Evolutionary conservation across 129 eudicot species (phyloP).

Genomic region (Tanacetum coccineum): DNA sequence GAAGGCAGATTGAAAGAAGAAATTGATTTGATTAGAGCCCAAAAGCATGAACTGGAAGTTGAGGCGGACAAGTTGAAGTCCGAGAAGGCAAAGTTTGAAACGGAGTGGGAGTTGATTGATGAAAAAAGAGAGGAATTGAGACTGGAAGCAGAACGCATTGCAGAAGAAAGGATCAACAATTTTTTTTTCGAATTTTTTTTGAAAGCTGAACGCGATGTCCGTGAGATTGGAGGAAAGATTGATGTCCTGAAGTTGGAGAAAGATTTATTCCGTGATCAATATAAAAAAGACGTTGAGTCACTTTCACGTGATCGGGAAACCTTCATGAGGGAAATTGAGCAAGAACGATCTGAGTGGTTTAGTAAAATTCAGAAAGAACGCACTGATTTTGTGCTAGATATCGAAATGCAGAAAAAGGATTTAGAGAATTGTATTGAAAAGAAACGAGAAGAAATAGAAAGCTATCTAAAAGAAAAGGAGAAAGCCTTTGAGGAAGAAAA

Average conservation of each 20-base stretch:
- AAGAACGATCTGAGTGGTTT: slow-evolving; percentile 73
- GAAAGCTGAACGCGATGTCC: slow-evolving; percentile 87
- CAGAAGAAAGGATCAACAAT: slow-evolving; percentile 58
- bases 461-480: slow-evolving; percentile 57
- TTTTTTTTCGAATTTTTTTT: slow-evolving; percentile 55
- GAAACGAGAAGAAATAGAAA: slow-evolving; percentile 91
- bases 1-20: slow-evolving; percentile 82
- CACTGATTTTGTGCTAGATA: slow-evolving; percentile 50
- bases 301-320: slow-evolving; percentile 70
- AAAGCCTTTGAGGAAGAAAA: slow-evolving; percentile 73
- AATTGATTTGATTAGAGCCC: slow-evolving; percentile 73
- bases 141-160: slow-evolving; percentile 62
- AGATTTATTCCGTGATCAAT: slow-evolving; percentile 61
- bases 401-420: slow-evolving; percentile 74
- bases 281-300: slow-evolving; percentile 53
- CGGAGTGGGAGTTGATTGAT: slow-evolving; percentile 82
- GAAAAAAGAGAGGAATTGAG: slow-evolving; percentile 76
- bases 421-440: slow-evolving; percentile 63
- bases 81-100: slow-evolving; percentile 73
- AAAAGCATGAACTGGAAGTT: slow-evolving; percentile 63
- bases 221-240: too few species aligned
- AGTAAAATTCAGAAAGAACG: slow-evolving; percentile 78
- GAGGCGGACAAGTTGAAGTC: slow-evolving; percentile 72
- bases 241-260: slow-evolving; percentile 68
- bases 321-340: slow-evolving; percentile 67